These are phyloP conservation scores for Fusarium miscanthi DNA, from an alignment of 2,329 filamentous ascomycete species.

Conservation along the genomic window DNA sequence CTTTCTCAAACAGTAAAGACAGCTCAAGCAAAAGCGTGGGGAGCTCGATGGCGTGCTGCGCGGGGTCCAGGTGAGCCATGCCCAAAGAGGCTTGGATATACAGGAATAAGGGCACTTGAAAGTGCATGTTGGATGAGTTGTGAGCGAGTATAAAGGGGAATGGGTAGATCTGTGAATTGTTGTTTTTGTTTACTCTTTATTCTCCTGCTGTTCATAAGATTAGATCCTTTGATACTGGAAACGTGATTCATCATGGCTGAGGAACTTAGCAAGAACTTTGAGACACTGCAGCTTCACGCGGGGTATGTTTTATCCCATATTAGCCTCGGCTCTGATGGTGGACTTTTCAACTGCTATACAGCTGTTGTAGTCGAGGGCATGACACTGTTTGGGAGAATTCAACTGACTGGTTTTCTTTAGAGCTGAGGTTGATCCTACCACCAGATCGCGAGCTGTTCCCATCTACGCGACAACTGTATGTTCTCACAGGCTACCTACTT, in stretches of 20 bases:
- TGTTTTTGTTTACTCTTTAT: neutral
- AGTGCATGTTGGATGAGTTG: neutral
- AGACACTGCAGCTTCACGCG: slow-evolving; percentile 87
- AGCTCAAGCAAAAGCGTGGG: slow-evolving; percentile 25
- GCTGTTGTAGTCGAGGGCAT: neutral
- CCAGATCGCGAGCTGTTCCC: slow-evolving; percentile 90
- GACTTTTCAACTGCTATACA: slow-evolving; percentile 6
- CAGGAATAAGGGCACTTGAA: slow-evolving; percentile 6
- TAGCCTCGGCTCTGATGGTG: slow-evolving; percentile 24
- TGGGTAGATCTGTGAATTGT: slow-evolving; percentile 7
- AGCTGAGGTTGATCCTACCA: slow-evolving; percentile 81
- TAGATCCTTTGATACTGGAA: neutral
- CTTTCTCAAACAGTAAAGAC: neutral
- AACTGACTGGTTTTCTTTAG: slow-evolving; percentile 56
- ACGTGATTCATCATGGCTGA: slow-evolving; percentile 47
- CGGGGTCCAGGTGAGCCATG: slow-evolving; percentile 25
- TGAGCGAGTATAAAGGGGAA: slow-evolving; percentile 43
- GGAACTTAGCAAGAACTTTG: slow-evolving; percentile 73
- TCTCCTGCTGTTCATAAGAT: neutral
- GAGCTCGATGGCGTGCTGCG: slow-evolving; percentile 40
- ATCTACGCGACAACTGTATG: slow-evolving; percentile 89
- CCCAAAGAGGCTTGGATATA: slow-evolving; percentile 37
- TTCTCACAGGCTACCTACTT: neutral
- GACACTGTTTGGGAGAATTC: neutral
- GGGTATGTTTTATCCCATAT: slow-evolving; percentile 65